phyloP scores from a whole-genome alignment of 2,329 filamentous ascomycete genomes.

The Hypoxylon sp. region DNA sequence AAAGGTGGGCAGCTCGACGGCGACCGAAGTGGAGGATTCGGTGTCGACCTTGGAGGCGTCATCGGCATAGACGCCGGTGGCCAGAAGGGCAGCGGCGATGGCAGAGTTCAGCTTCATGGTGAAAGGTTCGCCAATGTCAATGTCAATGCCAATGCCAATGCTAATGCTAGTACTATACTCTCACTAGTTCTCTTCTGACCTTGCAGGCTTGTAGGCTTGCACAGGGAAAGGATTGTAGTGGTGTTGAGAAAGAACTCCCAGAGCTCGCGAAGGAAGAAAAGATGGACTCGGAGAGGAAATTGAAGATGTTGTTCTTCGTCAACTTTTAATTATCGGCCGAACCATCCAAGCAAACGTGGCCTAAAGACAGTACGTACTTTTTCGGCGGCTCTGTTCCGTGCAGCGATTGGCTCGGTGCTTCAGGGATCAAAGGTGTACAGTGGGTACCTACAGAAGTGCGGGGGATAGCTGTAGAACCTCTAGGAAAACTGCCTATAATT shows the following conservation, averaged over 20 bases:
- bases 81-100: conserved; percentile 79
- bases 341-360: conserved; percentile 49
- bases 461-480: conserved; percentile 38
- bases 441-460: conserved; percentile 31
- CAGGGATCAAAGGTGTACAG: conserved; percentile 8
- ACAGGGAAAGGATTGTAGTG: conserved; percentile 38
- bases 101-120: conserved; percentile 88
- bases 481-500: conserved; percentile 17
- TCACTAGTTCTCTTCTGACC: conserved; percentile 33
- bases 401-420: conserved; percentile 36
- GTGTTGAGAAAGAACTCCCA: conserved; percentile 53
- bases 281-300: conserved; percentile 35
- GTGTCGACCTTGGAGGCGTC: conserved; percentile 66
- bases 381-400: conserved; percentile 26
- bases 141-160: too few species aligned
- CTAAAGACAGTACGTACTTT: conserved; percentile 46
- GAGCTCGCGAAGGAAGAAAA: conserved; percentile 53
- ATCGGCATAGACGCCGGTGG: conserved; percentile 76
- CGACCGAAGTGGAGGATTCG: conserved; percentile 66
- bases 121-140: conserved; percentile 45
- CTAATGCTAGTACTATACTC: conserved; percentile 14
- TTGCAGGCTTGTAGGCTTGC: conserved; percentile 19
- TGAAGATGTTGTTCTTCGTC: conserved; percentile 32
- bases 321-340: conserved; percentile 46
- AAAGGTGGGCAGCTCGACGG: conserved; percentile 81